Evolutionary conservation across 2,329 filamentous ascomycete species (phyloP).

Genomic region (Hypoxylon sp.): DNA sequence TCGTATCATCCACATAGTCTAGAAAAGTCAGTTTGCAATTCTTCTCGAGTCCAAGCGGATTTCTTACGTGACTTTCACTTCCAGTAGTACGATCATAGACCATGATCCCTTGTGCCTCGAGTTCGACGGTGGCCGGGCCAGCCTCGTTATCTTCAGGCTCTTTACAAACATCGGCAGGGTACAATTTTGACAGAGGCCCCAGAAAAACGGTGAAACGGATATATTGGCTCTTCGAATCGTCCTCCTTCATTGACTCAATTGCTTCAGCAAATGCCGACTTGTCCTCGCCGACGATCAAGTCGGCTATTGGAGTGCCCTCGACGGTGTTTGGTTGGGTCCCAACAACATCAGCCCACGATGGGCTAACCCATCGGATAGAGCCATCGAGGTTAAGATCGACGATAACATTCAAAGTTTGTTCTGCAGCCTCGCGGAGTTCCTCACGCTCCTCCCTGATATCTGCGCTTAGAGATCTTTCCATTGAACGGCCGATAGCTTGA

Average conservation of each 20-base stretch:
- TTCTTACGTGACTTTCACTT: slow-evolving; percentile 88
- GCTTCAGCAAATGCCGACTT: slow-evolving; percentile 85
- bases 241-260: slow-evolving; percentile 89
- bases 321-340: slow-evolving; percentile 82
- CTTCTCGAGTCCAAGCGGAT: slow-evolving; percentile 3
- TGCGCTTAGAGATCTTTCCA: slow-evolving; percentile 81
- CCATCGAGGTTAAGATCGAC: slow-evolving; percentile 93
- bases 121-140: slow-evolving; percentile 74
- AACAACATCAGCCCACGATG: slow-evolving; percentile 94
- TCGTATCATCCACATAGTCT: slow-evolving; percentile 99
- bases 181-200: slow-evolving; percentile 77
- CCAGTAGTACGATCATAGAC: slow-evolving; percentile 92
- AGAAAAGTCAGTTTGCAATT: slow-evolving; percentile 51
- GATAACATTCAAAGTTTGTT: slow-evolving; percentile 97
- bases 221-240: slow-evolving; percentile 93
- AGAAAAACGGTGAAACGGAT: slow-evolving; percentile 83
- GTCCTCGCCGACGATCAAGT: slow-evolving; percentile 84
- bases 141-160: slow-evolving; percentile 57
- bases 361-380: slow-evolving; percentile 94
- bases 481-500: slow-evolving; percentile 62
- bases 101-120: slow-evolving; percentile 98
- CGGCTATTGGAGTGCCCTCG: slow-evolving; percentile 81
- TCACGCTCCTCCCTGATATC: slow-evolving; percentile 94
- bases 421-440: slow-evolving; percentile 93
- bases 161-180: slow-evolving; percentile 60